Percentiles rank a stretch among this genome's conserved stretches.
phyloP scores from a whole-genome alignment of 1,284 basidiomycete species.

The Pseudozyma pruni region DNA sequence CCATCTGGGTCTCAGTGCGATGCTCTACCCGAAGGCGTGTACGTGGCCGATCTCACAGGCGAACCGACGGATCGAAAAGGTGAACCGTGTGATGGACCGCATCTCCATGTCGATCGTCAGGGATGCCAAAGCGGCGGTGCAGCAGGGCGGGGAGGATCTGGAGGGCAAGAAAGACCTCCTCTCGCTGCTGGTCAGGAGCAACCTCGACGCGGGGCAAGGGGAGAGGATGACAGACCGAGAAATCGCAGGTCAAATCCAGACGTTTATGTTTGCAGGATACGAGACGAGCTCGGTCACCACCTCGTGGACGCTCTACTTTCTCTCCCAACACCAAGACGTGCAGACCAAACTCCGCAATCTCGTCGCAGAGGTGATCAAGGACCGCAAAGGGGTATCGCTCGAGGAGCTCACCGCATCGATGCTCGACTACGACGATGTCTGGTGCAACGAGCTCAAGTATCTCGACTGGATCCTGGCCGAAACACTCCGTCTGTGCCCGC shows the following conservation, averaged over 20 bases:
- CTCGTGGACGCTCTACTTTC: constrained; percentile 79
- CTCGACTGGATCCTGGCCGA: constrained; percentile 58
- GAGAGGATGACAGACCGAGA: constrained; percentile 76
- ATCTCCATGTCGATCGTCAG: constrained; percentile 34
- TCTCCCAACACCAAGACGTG: constrained; percentile 75
- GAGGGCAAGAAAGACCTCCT: constrained; percentile 42
- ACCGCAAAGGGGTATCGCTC: constrained; percentile 36
- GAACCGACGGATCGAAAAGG: constrained; percentile 33
- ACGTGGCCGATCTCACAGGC: constrained; percentile 38
- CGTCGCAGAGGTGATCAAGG: background rate
- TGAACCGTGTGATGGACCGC: constrained; percentile 38
- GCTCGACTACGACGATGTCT: constrained; percentile 47
- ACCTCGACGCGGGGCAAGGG: constrained; percentile 41
- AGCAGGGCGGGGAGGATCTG: constrained; percentile 28
- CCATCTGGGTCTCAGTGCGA: constrained; percentile 29
- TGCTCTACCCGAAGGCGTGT: constrained; percentile 26
- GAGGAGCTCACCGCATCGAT: constrained; percentile 25
- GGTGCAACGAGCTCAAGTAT: constrained; percentile 46
- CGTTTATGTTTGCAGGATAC: constrained; percentile 82
- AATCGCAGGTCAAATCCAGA: constrained; percentile 79
- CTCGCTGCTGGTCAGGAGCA: constrained; percentile 30
- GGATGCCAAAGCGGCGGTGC: constrained; percentile 14
- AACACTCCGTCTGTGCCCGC: constrained; percentile 55
- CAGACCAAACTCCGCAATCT: constrained; percentile 70
- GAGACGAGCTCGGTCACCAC: constrained; percentile 82